Evolutionary conservation across 2,329 filamentous ascomycete species (phyloP).

Genomic region (Chaetomiaceae sp.): DNA sequence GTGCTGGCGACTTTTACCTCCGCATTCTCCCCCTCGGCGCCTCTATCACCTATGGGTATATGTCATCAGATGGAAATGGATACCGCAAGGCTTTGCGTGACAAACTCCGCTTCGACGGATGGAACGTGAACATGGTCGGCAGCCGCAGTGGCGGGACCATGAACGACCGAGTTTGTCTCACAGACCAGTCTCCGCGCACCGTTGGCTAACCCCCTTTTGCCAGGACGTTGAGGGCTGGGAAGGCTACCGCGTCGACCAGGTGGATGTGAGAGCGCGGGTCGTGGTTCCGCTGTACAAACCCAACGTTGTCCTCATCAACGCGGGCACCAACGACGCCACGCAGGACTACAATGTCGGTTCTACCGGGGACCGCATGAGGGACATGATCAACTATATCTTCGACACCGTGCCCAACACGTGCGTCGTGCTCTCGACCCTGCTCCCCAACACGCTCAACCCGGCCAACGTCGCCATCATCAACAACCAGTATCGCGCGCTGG

Average conservation of each 20-base stretch:
- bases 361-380: neutral
- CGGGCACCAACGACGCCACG: conserved; percentile 8
- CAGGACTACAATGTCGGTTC: neutral
- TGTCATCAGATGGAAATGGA: conserved; percentile 15
- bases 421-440: conserved; percentile 6
- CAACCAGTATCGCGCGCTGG: neutral
- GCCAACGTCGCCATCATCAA: conserved; percentile 2
- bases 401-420: neutral
- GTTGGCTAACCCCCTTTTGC: neutral
- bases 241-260: neutral
- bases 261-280: neutral
- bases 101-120: conserved; percentile 11
- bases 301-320: conserved; percentile 13
- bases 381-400: conserved; percentile 6
- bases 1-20: neutral
- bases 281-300: conserved; percentile 1
- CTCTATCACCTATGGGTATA: conserved; percentile 20
- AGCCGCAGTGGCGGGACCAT: neutral
- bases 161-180: neutral
- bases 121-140: conserved; percentile 19
- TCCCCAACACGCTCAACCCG: conserved; percentile 1
- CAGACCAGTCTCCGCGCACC: neutral
- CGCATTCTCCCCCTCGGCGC: conserved; percentile 20
- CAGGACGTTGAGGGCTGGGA: conserved; percentile 3
- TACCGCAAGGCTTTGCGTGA: conserved; percentile 15